Percentiles rank a stretch among this genome's conserved stretches.
Conservation (phyloP, 2,329 filamentous ascomycete species). For the Diaporthe longicolla region DNA sequence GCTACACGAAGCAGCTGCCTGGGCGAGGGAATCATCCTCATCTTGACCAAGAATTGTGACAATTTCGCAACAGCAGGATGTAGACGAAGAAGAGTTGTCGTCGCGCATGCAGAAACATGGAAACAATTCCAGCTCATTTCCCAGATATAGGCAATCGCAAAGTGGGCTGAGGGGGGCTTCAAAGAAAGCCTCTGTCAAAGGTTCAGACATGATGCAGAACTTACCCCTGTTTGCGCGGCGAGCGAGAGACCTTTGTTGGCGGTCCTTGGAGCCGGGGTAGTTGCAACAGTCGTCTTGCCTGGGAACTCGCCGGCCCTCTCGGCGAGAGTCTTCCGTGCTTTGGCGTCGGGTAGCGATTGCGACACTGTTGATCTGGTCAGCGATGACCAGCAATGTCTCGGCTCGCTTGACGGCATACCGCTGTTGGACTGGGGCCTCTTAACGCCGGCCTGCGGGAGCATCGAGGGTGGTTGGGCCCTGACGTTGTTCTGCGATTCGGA, state of each 20-base stretch:
- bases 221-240: constrained; percentile 45
- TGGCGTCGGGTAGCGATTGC: constrained; percentile 64
- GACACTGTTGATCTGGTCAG: constrained; percentile 55
- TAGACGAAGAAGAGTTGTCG: not conserved
- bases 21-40: not conserved
- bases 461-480: constrained; percentile 60
- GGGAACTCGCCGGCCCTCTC: constrained; percentile 69
- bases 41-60: not conserved
- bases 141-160: not conserved
- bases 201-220: constrained; percentile 31
- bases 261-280: constrained; percentile 57
- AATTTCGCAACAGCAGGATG: not conserved
- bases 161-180: not conserved
- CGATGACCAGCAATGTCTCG: constrained; percentile 31
- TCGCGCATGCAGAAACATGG: not conserved
- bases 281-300: constrained; percentile 49
- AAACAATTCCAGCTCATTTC: not conserved
- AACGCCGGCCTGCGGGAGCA: constrained; percentile 57
- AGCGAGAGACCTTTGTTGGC: constrained; percentile 62
- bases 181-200: not conserved
- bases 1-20: constrained; percentile 9
- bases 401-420: constrained; percentile 46
- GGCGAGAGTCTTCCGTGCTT: constrained; percentile 68
- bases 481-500: constrained; percentile 73
- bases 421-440: constrained; percentile 61